Percentiles rank a stretch among this genome's conserved stretches.
Conservation (phyloP, 2,329 filamentous ascomycete species). For the Penicillium brevicompactum region DNA sequence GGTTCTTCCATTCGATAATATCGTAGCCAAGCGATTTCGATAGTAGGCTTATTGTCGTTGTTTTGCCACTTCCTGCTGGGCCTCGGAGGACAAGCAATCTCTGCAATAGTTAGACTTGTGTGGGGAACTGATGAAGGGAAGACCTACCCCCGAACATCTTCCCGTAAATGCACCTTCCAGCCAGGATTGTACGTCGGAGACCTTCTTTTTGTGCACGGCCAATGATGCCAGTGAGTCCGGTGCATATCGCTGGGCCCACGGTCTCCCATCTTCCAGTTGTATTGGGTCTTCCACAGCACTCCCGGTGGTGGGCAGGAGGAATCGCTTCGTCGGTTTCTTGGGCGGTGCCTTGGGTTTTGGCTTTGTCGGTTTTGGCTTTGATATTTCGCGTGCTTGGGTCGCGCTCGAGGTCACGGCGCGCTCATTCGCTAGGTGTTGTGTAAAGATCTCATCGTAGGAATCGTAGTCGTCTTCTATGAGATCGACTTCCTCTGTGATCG, state of each 20-base stretch:
- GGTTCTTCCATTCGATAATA: slow-evolving; percentile 89
- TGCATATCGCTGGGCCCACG: slow-evolving; percentile 86
- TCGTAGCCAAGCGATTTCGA: slow-evolving; percentile 75
- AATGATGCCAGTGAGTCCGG: slow-evolving; percentile 77
- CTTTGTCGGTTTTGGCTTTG: background rate
- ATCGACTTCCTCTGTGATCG: slow-evolving; percentile 34
- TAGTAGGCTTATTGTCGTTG: slow-evolving; percentile 78
- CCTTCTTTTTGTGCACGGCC: slow-evolving; percentile 93
- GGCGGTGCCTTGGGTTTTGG: slow-evolving; percentile 11
- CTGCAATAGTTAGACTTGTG: slow-evolving; percentile 48
- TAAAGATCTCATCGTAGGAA: slow-evolving; percentile 40
- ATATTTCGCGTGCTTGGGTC: slow-evolving; percentile 10
- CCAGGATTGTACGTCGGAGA: slow-evolving; percentile 82
- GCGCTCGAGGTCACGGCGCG: slow-evolving; percentile 11
- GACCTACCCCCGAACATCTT: slow-evolving; percentile 42
- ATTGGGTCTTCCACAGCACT: background rate
- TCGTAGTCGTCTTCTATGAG: slow-evolving; percentile 45
- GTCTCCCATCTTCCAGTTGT: slow-evolving; percentile 57
- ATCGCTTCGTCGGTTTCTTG: slow-evolving; percentile 26
- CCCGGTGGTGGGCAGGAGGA: slow-evolving; percentile 23
- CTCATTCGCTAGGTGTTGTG: slow-evolving; percentile 32
- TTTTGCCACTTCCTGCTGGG: slow-evolving; percentile 89
- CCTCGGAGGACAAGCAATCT: slow-evolving; percentile 84
- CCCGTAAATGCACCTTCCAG: slow-evolving; percentile 72
- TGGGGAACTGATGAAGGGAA: background rate